Percentiles rank a stretch among this genome's conserved stretches.
phyloP scores from a whole-genome alignment of 1,139 yeast species.

The Lodderomyces orthopsilosis region DNA sequence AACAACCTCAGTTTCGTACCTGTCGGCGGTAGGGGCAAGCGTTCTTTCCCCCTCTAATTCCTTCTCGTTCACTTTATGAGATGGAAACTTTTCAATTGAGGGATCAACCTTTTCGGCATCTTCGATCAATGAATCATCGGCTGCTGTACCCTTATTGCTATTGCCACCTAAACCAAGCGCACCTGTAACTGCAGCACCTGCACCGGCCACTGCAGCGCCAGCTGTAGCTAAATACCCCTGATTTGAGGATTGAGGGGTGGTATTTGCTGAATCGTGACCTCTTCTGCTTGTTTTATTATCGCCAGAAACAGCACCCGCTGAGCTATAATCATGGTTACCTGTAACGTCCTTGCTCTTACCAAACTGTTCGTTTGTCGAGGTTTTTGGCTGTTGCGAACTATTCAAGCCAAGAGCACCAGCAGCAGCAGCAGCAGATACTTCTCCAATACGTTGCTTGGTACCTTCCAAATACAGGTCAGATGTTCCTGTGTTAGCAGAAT shows the following conservation, averaged over 20 bases:
- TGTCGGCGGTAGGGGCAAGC: constrained; percentile 4
- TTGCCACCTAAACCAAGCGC: constrained; percentile 12
- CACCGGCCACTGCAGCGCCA: constrained; percentile 10
- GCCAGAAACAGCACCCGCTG: not conserved
- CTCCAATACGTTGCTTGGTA: not conserved
- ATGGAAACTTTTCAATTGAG: constrained; percentile 21
- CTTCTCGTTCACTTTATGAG: constrained; percentile 14
- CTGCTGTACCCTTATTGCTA: constrained; percentile 1
- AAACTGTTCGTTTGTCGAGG: not conserved
- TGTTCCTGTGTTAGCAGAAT: not conserved
- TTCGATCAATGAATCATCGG: constrained; percentile 20
- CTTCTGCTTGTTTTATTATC: not conserved
- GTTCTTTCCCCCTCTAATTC: constrained; percentile 7
- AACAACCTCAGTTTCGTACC: constrained; percentile 3
- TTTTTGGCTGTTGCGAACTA: not conserved
- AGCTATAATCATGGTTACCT: not conserved
- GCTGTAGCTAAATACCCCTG: constrained; percentile 1
- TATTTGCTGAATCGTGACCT: not conserved
- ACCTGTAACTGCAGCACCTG: constrained; percentile 15
- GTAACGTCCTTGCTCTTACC: not conserved
- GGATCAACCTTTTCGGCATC: constrained; percentile 22
- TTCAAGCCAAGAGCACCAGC: not conserved
- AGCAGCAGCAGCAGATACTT: not conserved
- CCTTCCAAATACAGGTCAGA: not conserved
- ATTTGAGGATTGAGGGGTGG: not conserved